A percentile compares a stretch with the other conserved stretches of the same genome.
Evolutionary conservation across 2,329 filamentous ascomycete genomes (phyloP).

Genomic region (Saccharata proteae): DNA sequence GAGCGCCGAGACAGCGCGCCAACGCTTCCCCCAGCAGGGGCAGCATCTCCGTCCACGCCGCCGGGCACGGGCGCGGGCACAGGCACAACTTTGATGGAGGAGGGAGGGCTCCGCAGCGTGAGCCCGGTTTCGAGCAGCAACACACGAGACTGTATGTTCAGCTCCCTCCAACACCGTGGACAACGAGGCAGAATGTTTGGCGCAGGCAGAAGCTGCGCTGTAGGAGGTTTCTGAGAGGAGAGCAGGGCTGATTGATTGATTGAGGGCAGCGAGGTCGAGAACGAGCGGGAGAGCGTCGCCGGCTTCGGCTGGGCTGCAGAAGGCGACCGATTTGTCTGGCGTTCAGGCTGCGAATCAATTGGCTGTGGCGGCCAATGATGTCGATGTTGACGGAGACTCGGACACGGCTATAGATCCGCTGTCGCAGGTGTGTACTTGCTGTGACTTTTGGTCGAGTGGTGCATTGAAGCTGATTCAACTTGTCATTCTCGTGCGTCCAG

Average conservation of each 20-base stretch:
- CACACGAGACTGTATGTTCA: too few relatives aligned
- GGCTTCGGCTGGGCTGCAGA: background rate
- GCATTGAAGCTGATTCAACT: too few relatives aligned
- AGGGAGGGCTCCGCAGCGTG: conserved; percentile 3
- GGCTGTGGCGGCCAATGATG: background rate
- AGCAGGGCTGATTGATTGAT: too few relatives aligned
- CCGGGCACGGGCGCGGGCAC: background rate
- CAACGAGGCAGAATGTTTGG: too few relatives aligned
- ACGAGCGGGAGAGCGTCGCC: conserved; percentile 7
- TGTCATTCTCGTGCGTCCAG: conserved; percentile 17
- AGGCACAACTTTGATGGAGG: too few relatives aligned
- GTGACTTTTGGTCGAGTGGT: conserved; percentile 5
- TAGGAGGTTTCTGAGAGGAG: too few relatives aligned
- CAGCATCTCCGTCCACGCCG: conserved; percentile 9
- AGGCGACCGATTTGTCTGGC: conserved; percentile 1
- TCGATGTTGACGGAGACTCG: too few relatives aligned
- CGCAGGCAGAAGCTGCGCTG: too few relatives aligned
- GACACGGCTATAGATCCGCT: conserved; percentile 50
- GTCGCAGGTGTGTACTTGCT: conserved; percentile 45
- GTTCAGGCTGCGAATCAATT: background rate
- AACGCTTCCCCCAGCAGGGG: conserved; percentile 9
- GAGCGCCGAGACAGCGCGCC: conserved; percentile 21
- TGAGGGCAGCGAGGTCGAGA: conserved; percentile 4
- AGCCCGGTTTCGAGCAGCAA: conserved; percentile 5
- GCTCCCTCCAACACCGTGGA: too few relatives aligned